Evolutionary conservation across 129 eudicot genomes (phyloP), one percentile per base, ranked within the genome.

Genomic region (Flaveria trinervia): DNA sequence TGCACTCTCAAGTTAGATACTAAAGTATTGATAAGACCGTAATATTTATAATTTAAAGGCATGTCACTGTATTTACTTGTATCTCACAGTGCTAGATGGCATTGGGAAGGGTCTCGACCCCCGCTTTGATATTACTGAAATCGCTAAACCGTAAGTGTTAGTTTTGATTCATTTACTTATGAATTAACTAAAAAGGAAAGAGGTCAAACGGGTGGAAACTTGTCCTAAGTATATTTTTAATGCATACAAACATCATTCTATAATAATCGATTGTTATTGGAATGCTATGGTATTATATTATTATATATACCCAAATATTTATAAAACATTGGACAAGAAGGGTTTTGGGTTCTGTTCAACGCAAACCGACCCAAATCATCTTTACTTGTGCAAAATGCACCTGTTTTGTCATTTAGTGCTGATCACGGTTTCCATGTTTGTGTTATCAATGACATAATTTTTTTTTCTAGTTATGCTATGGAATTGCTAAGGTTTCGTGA

Each of bases 21-120:
- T 3, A n/a, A 55, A n/a, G 50, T 68, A 25, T 26, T 55, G 70
- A 68, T 55, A 18, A 3, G 22, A 20, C 1, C 67, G 26, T 61
- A 61, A 71, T 44, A 17, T 1, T 28, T 30, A 26, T 54, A 64
- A 45, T 17, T 62, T 9, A 49, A 59, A 50, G 28, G 45, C 77
- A 61, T 67, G 59, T 77, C 51, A 71, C 26, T 48, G 20, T 20
- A 6, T 65, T 77, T 76, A 64, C 70, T 65, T 72, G n/a, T 26
- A 54, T 41, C 23, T 43, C 76, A 41, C 92, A 94, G 99, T 94
- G 49, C 78, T 94, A 77, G 99, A 94, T 86, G 99, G 99, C 72
- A 94, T 94, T 80, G 99, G 99, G 72, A 94, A 94, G 81, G 99
- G 99, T 78, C 99, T 94, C 11, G 97, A 94, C 80, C 96, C 99